Evolutionary conservation across 176 grass and related monocot species (phyloP).

Genomic region (Oryza officinalis): DNA sequence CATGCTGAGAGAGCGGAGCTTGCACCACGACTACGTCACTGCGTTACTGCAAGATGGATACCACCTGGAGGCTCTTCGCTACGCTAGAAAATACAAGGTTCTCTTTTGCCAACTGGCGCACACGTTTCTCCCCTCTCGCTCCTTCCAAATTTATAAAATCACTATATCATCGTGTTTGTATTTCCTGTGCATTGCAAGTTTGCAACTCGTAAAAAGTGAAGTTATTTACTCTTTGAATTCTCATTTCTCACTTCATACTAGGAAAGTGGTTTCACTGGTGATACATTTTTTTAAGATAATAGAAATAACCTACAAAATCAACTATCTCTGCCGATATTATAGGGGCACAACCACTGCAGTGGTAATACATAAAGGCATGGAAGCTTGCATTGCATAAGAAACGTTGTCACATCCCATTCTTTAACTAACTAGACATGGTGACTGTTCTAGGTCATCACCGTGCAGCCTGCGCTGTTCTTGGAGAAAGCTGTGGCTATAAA

Average conservation of each 20-base stretch:
- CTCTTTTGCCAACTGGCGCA: not conserved
- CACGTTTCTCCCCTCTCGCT: not conserved
- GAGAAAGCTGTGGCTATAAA: slow-evolving; percentile 72
- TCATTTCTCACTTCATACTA: too few species aligned
- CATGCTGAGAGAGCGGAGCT: slow-evolving; percentile 73
- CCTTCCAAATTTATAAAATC: not conserved
- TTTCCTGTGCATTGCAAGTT: too few species aligned
- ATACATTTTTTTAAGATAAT: too few species aligned
- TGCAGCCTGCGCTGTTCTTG: slow-evolving; percentile 79
- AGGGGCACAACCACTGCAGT: not conserved
- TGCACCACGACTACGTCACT: slow-evolving; percentile 87
- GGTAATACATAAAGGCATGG: not conserved
- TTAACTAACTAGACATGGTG: slow-evolving; percentile 17
- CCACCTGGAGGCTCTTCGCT: slow-evolving; percentile 84
- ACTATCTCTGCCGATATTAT: too few species aligned
- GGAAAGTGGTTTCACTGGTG: not conserved
- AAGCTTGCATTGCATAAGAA: not conserved
- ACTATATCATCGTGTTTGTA: not conserved
- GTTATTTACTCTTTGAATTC: not conserved
- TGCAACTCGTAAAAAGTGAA: not conserved
- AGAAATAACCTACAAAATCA: too few species aligned
- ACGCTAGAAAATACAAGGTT: slow-evolving; percentile 94
- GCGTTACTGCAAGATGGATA: slow-evolving; percentile 74
- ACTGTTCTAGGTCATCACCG: slow-evolving; percentile 69
- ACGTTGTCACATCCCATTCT: not conserved